Conservation (phyloP, 441 rosid genomes). For the Euphorbia corollata region DNA sequence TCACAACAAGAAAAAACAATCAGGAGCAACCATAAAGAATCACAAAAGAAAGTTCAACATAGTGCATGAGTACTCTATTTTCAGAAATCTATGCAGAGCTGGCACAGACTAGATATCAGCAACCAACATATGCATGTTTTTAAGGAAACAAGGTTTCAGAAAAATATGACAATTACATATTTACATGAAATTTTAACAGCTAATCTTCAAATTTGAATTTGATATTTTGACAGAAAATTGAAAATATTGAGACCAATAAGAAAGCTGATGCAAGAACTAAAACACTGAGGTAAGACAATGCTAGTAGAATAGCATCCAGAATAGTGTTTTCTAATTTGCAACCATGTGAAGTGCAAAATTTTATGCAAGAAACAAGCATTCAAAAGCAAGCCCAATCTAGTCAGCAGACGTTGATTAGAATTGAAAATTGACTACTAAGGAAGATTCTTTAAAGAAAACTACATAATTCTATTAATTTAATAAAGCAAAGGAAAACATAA, state of each 20-base stretch:
- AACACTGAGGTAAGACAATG: not conserved
- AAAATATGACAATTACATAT: not conserved
- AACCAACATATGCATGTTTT: conserved; percentile 4
- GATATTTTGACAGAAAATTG: not conserved
- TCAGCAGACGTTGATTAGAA: not conserved
- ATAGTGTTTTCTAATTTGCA: not conserved
- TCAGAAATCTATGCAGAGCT: not conserved
- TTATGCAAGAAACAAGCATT: not conserved
- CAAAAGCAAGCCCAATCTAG: not conserved
- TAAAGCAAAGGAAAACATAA: not conserved
- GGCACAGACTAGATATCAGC: not conserved
- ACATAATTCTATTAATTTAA: not conserved
- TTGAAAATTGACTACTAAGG: not conserved
- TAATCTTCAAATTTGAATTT: not conserved
- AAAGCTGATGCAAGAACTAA: not conserved
- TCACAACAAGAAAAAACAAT: not conserved
- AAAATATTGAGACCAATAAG: not conserved
- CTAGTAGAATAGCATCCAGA: not conserved
- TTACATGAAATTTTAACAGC: not conserved
- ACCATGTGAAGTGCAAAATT: not conserved
- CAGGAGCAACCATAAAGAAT: not conserved
- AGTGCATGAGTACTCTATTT: not conserved
- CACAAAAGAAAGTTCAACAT: not conserved
- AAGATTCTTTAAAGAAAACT: not conserved
- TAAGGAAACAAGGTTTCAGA: not conserved